Percentiles rank a stretch among this genome's conserved stretches.
Conservation (phyloP, 2,329 filamentous ascomycete species). For the Epichloe festucae region DNA sequence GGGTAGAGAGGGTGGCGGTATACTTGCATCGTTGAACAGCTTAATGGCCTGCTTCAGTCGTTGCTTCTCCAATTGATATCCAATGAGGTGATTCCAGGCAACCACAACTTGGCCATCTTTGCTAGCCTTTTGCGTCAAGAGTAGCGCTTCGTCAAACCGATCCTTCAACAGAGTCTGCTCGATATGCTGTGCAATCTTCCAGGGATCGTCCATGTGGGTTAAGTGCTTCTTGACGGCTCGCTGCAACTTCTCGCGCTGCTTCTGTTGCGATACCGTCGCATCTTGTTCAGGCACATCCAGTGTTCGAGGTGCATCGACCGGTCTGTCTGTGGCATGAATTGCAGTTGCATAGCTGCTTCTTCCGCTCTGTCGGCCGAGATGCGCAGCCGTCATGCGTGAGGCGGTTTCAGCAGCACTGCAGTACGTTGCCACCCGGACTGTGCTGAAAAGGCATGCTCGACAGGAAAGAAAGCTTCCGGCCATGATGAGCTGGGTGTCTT, state of each 20-base stretch:
- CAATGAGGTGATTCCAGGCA: conserved; percentile 79
- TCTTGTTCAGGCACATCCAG: conserved; percentile 10
- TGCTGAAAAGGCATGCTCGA: conserved; percentile 15
- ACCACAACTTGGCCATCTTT: conserved; percentile 52
- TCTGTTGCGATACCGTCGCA: conserved; percentile 8
- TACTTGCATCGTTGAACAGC: conserved; percentile 70
- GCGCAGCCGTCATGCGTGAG: neutral
- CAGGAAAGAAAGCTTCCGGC: conserved; percentile 15
- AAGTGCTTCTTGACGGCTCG: conserved; percentile 42
- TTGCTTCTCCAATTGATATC: conserved; percentile 50
- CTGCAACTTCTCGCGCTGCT: conserved; percentile 17
- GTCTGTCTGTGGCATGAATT: neutral
- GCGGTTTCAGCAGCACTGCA: neutral
- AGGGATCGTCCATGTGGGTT: conserved; percentile 53
- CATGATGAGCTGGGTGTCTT: conserved; percentile 10
- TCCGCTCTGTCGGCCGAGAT: conserved; percentile 4
- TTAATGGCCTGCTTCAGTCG: conserved; percentile 55
- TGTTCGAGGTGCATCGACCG: conserved; percentile 12
- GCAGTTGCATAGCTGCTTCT: conserved; percentile 9
- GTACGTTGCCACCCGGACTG: conserved; percentile 9
- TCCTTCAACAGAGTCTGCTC: conserved; percentile 43
- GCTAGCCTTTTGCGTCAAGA: conserved; percentile 57
- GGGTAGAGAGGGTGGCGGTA: neutral
- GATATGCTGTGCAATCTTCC: conserved; percentile 59
- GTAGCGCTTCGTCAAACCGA: conserved; percentile 52